Base-by-base conservation (phyloP, 202 grass and related monocot species). In the Thinopyrum obtusiflorum region DNA sequence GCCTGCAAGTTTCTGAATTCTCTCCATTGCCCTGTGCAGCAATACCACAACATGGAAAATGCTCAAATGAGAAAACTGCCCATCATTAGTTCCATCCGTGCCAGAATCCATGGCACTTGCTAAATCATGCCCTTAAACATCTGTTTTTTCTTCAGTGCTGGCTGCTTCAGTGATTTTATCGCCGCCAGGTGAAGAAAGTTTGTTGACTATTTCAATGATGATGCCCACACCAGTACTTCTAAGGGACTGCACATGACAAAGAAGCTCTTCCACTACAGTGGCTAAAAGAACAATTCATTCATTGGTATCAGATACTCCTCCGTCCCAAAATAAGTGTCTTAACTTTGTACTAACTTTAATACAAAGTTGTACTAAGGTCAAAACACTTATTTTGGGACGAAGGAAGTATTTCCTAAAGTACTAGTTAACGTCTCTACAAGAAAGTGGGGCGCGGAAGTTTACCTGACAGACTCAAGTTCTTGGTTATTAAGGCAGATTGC, bases 1-100 rank as follows among this genome's bases (percentile, higher is more conserved):
- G 86, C 79, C 93, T 90, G 80, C 97, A 99, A 78, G 93, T 99
- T 89, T 99, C 97, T 40, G 97, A 88, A 77, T 94, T 99, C 55
- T 99, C 55, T 97, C 97, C 97, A 99, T 99, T 61, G 97, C 97
- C 42, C 97, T 88, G 84, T 97, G 97, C 70, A 99, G 92, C 73
- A 99, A 80, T 31, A 94, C 93, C 97, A 99, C 97, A 29, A 93
- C 84, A 96, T 99, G 97, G 79, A 99, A 99, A 80, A 99, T 93
- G 72, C 91, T 92, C 59, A 99, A 84, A 89, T 99, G 93, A 73
- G 91, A 87, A 75, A 99, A 99, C 79, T 97, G 97, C 59, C 94
- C 93, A 63, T 97, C 85, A 29, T 78, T 93, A 84, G 87, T 81
- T 47, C 90, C 93, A n/a, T 90, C 90, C 9, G 62, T 59, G 51